Conservation (phyloP, 805 yeast genomes). For the Candida easanensis region DNA sequence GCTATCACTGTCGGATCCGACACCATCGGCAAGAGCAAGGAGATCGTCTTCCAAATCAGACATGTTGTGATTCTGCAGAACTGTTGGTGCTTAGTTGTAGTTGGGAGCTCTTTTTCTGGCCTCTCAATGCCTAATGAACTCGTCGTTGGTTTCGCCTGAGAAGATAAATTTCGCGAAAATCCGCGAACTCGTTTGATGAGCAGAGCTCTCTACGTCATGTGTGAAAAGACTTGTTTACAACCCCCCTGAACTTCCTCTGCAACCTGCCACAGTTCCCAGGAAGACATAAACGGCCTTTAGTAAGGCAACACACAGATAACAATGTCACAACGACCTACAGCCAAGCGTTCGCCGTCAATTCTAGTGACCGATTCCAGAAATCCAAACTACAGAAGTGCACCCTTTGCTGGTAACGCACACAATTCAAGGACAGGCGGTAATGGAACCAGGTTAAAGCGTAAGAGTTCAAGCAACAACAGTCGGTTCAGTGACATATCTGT, state of each 20-base stretch:
- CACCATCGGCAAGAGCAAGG: constrained; percentile 88
- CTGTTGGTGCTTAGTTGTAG: no score
- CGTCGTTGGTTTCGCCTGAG: no score
- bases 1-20: constrained; percentile 30
- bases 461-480: constrained; percentile 30
- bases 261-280: not conserved
- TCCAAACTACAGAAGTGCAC: constrained; percentile 57
- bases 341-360: constrained; percentile 89
- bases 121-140: no score
- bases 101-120: no score
- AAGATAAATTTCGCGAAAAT: not conserved
- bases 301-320: not conserved
- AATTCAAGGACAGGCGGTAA: constrained; percentile 11
- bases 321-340: constrained; percentile 46
- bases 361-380: constrained; percentile 86
- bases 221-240: not conserved
- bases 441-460: constrained; percentile 18
- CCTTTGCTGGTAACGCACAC: constrained; percentile 66
- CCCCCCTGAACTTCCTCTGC: not conserved
- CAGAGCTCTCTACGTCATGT: not conserved
- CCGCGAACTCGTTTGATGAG: constrained; percentile 2
- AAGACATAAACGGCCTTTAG: not conserved
- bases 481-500: constrained; percentile 74
- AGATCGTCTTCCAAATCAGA: constrained; percentile 88
- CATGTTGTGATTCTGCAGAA: constrained; percentile 14